Evolutionary conservation across 2,329 filamentous ascomycete species (phyloP).

Genomic region (Onygenales sp.): DNA sequence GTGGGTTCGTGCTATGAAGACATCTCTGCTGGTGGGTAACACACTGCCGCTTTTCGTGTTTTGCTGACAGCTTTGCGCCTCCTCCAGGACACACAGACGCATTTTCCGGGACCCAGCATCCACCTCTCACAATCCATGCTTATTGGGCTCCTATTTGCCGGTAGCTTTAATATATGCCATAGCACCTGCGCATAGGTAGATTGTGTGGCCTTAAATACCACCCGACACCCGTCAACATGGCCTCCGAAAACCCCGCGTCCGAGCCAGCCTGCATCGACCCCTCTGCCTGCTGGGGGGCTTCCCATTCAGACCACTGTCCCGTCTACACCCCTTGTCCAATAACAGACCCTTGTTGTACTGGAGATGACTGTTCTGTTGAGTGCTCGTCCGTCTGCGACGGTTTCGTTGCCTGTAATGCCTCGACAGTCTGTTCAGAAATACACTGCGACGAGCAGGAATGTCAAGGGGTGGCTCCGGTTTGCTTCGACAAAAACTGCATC

Average conservation of each 20-base stretch:
- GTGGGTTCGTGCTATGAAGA: background rate
- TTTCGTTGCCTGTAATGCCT: slow-evolving; percentile 31
- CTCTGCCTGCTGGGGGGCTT: slow-evolving; percentile 20
- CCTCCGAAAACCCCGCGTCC: slow-evolving; percentile 19
- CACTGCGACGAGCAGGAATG: slow-evolving; percentile 20
- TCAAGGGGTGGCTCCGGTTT: slow-evolving; percentile 22
- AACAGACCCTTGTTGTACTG: slow-evolving; percentile 26
- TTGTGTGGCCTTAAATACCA: slow-evolving; percentile 34
- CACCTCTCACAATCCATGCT: background rate
- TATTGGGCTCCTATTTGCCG: background rate
- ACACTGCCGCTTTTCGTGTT: too few species aligned
- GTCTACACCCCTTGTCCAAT: slow-evolving; percentile 11
- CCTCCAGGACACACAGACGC: too few species aligned
- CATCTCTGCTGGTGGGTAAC: background rate
- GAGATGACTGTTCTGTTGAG: slow-evolving; percentile 27
- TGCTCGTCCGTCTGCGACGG: slow-evolving; percentile 33
- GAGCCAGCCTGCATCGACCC: slow-evolving; percentile 14
- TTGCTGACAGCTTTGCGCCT: too few species aligned
- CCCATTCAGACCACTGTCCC: slow-evolving; percentile 20
- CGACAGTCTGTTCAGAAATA: slow-evolving; percentile 29
- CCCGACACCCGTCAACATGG: slow-evolving; percentile 30
- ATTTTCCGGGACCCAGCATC: too few species aligned
- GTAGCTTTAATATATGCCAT: slow-evolving; percentile 4
- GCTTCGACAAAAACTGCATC: slow-evolving; percentile 31
- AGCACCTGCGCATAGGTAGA: slow-evolving; percentile 10